Conservation (phyloP, 2,329 filamentous ascomycete genomes). For the Hortaea sp. region DNA sequence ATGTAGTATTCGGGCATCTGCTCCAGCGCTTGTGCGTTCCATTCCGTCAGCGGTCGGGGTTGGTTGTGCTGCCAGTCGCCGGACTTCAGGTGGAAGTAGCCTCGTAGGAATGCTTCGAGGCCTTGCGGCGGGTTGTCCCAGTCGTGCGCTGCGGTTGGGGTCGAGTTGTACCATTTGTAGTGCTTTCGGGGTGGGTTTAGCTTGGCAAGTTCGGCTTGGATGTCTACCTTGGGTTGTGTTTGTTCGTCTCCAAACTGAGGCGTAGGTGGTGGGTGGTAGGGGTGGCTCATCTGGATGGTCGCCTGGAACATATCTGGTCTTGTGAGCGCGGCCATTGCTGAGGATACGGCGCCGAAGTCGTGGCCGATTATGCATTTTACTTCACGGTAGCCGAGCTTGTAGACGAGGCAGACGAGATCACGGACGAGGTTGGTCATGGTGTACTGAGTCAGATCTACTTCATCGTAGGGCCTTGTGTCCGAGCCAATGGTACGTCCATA, state of each 20-base stretch:
- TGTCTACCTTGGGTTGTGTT: slow-evolving; percentile 25
- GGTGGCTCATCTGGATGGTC: slow-evolving; percentile 55
- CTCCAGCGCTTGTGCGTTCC: slow-evolving; percentile 47
- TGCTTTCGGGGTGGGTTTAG: slow-evolving; percentile 53
- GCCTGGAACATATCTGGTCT: slow-evolving; percentile 55
- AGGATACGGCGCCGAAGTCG: slow-evolving; percentile 55
- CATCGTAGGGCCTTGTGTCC: slow-evolving; percentile 40
- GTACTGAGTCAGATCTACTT: slow-evolving; percentile 48
- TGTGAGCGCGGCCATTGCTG: slow-evolving; percentile 49
- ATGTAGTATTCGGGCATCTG: slow-evolving; percentile 60
- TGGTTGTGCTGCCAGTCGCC: slow-evolving; percentile 47
- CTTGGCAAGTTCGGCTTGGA: slow-evolving; percentile 47
- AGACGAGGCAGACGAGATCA: slow-evolving; percentile 52
- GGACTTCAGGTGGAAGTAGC: slow-evolving; percentile 60
- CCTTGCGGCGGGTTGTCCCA: slow-evolving; percentile 42
- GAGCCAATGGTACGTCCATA: slow-evolving; percentile 57
- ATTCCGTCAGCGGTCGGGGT: slow-evolving; percentile 40
- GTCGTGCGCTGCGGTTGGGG: slow-evolving; percentile 35
- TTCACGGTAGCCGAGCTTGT: slow-evolving; percentile 49
- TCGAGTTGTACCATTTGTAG: slow-evolving; percentile 59
- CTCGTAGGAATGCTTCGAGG: slow-evolving; percentile 51
- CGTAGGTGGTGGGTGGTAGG: slow-evolving; percentile 45
- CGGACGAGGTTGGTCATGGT: slow-evolving; percentile 49
- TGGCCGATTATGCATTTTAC: slow-evolving; percentile 55
- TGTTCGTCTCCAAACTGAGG: slow-evolving; percentile 32